These are phyloP conservation scores for Geosmithia flava DNA, from an alignment of 2,329 filamentous ascomycete genomes.

Conservation along the genomic window DNA sequence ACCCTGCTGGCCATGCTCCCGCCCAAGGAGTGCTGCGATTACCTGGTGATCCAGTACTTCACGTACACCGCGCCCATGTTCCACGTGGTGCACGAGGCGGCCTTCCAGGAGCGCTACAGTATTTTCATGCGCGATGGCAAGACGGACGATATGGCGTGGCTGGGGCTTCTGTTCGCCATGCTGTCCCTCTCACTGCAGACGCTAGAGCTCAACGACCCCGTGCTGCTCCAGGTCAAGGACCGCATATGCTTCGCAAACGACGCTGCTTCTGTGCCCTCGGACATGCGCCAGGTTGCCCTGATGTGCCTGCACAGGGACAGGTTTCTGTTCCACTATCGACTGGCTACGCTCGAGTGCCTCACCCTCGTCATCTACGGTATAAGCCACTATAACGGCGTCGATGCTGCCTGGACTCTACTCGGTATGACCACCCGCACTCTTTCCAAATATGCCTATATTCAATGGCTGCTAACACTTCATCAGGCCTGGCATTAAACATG, in stretches of 20 bases:
- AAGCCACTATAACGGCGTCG: slow-evolving; percentile 4
- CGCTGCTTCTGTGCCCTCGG: neutral
- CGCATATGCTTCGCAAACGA: neutral
- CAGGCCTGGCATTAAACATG: slow-evolving; percentile 5
- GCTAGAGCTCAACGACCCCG: slow-evolving; percentile 3
- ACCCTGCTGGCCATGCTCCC: slow-evolving; percentile 5
- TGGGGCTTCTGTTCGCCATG: slow-evolving; percentile 7
- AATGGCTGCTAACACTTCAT: no score
- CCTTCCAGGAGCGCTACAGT: slow-evolving; percentile 7
- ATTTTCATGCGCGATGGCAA: slow-evolving; percentile 3
- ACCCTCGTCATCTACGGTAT: slow-evolving; percentile 6
- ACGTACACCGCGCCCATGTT: slow-evolving; percentile 6
- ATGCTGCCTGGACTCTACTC: slow-evolving; percentile 7
- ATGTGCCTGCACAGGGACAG: slow-evolving; percentile 6
- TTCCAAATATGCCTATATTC: no score
- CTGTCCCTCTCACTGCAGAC: slow-evolving; percentile 5
- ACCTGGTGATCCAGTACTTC: slow-evolving; percentile 6
- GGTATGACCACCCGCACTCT: no score
- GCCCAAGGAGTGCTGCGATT: slow-evolving; percentile 3
- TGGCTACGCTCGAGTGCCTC: slow-evolving; percentile 7
- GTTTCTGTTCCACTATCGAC: slow-evolving; percentile 6
- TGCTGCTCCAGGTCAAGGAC: slow-evolving; percentile 3
- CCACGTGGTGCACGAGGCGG: slow-evolving; percentile 6
- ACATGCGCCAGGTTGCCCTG: slow-evolving; percentile 4
- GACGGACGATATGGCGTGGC: slow-evolving; percentile 4